Conservation (phyloP, 2,329 filamentous ascomycete species). For the Lizonia empirigonia region DNA sequence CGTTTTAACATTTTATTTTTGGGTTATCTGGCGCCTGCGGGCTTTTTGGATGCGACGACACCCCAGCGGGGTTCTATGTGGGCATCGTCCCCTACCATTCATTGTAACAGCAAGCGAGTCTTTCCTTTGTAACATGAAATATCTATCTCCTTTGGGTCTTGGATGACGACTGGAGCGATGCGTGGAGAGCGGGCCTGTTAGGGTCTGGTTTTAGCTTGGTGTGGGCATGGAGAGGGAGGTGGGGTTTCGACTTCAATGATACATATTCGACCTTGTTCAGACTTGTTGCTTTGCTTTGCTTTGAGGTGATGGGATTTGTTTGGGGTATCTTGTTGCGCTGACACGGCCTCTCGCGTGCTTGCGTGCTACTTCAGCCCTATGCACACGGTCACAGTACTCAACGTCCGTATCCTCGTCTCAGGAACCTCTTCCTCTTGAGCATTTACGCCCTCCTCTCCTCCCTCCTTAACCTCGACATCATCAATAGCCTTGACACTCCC, state of each 20-base stretch:
- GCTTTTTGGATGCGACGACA: constrained; percentile 1
- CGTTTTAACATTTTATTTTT: neutral
- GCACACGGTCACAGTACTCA: constrained; percentile 43
- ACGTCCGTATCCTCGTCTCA: constrained; percentile 49
- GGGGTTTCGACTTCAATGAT: constrained; percentile 39
- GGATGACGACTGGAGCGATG: constrained; percentile 13
- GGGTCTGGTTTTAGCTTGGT: constrained; percentile 5
- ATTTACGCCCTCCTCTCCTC: constrained; percentile 9
- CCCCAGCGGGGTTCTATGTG: neutral
- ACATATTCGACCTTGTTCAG: constrained; percentile 35
- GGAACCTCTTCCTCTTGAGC: constrained; percentile 42
- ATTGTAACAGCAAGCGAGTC: constrained; percentile 24
- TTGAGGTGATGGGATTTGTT: neutral
- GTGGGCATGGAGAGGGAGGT: neutral
- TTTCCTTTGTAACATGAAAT: constrained; percentile 33
- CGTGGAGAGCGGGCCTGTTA: neutral
- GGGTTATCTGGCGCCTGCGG: neutral
- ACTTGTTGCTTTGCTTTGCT: neutral
- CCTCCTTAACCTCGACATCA: constrained; percentile 56
- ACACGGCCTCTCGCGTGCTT: neutral
- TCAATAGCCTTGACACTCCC: constrained; percentile 70
- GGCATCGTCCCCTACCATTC: constrained; percentile 19
- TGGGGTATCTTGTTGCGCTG: constrained; percentile 14
- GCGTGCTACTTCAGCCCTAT: constrained; percentile 31
- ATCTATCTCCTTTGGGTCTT: constrained; percentile 14